Evolutionary conservation across 441 rosid genomes (phyloP), one percentile per base, ranked within the genome.

Genomic region (Corymbia citriodora): DNA sequence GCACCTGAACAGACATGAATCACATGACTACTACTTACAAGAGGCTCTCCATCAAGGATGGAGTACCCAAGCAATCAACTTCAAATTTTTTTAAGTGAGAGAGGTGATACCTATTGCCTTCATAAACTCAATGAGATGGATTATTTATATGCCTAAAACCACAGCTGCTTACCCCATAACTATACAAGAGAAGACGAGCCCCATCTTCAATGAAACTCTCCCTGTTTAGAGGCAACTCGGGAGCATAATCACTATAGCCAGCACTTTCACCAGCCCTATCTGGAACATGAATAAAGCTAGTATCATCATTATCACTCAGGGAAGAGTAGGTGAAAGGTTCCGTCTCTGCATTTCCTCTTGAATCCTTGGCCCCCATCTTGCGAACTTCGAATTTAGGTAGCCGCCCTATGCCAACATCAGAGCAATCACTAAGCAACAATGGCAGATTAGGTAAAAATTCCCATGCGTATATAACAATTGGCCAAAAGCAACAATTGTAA

Each of bases 141-240:
- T 74, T 16, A 36, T 61, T 63, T 65, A 88, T 87, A 33, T 9
- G 40, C 88, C 63, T 57, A 90, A 88, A 90, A 27, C 49, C 27
- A 92, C 83, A 89, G n/a, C 54, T 54, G 88, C 94, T 91, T 95
- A 97, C 99, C 95, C 99, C 99, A 89, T 97, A 97, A 40, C 93
- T 94, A 92, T 90, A 97, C 89, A 97, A 90, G 93, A 74, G 82
- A 82, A 96, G 89, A 40, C 90, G 92, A 86, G 68, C 90, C 90
- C 87, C 91, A 53, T 90, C 91, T 92, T 93, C 93, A 57, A 87
- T 59, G 89, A 93, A 91, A 89, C 92, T 91, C 40, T 93, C 93
- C 88, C 89, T 50, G 90, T 90, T 59, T 59, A 90, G 91, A 90
- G 88, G 88, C 88, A 91, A 88, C 79, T 93, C 93, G 11, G 92